A percentile compares a stretch with the other conserved stretches of the same genome.
Evolutionary conservation across 805 yeast species (phyloP).

Genomic region (Spathaspora girioi): DNA sequence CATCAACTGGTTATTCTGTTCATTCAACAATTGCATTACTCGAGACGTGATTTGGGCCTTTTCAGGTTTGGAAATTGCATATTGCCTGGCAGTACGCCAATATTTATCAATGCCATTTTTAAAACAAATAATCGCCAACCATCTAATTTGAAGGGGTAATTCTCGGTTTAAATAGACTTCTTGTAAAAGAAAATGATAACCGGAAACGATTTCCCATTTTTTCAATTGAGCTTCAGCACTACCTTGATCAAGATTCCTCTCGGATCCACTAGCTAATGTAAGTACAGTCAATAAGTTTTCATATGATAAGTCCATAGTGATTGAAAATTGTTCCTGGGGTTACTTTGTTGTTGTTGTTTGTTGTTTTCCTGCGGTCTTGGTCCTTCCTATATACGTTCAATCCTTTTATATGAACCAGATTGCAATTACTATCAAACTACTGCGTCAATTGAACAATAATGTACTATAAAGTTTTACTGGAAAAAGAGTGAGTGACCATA

Average conservation of each 20-base stretch:
- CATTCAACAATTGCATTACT: conserved; percentile 58
- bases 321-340: neutral
- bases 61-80: conserved; percentile 58
- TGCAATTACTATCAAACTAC: neutral
- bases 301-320: conserved; percentile 20
- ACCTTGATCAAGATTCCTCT: conserved; percentile 49
- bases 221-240: conserved; percentile 68
- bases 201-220: conserved; percentile 63
- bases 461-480: neutral
- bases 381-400: neutral
- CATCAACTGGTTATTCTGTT: conserved; percentile 68
- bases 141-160: conserved; percentile 63
- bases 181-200: conserved; percentile 57
- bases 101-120: conserved; percentile 82
- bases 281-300: conserved; percentile 26
- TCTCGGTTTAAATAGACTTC: conserved; percentile 55
- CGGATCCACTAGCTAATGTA: conserved; percentile 32
- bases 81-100: conserved; percentile 71
- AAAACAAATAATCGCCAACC: conserved; percentile 84
- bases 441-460: neutral
- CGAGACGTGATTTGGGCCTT: conserved; percentile 58
- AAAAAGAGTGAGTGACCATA: neutral
- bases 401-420: neutral
- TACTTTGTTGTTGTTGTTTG: neutral
- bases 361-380: neutral